A percentile compares a stretch with the other conserved stretches of the same genome.
Conservation (phyloP, 169 alveolate genomes). For the Plasmodium cynomolgi region DNA sequence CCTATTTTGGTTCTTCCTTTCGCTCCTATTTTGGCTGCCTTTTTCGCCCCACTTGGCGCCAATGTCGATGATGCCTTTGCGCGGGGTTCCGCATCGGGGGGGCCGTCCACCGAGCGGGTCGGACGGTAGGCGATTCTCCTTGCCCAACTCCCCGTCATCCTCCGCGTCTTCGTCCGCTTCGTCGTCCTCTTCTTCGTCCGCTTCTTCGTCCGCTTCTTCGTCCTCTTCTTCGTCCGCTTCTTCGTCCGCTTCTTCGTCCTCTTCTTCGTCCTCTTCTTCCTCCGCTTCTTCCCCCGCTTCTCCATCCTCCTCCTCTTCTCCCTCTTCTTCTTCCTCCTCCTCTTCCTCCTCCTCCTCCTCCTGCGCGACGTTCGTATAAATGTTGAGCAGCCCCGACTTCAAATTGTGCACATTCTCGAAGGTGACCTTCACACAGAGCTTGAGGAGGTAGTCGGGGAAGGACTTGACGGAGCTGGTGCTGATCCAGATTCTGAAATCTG, state of each 20-base stretch:
- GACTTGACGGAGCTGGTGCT: constrained; percentile 52
- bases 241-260: not conserved
- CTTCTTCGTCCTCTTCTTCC: not conserved
- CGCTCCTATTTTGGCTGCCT: not conserved
- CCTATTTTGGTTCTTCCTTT: not conserved
- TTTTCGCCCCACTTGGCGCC: not conserved
- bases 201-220: not conserved
- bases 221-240: not conserved
- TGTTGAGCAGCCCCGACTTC: constrained; percentile 37
- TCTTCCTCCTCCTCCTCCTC: constrained; percentile 11
- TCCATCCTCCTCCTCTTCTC: not conserved
- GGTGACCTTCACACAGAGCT: constrained; percentile 64
- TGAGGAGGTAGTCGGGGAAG: constrained; percentile 62
- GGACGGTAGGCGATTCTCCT: not conserved
- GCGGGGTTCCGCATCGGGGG: not conserved
- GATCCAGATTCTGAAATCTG: constrained; percentile 75
- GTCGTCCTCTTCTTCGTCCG: not conserved
- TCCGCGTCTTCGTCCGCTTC: not conserved
- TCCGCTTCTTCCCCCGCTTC: not conserved
- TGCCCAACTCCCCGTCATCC: not conserved
- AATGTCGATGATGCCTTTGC: not conserved
- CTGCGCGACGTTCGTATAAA: constrained; percentile 24
- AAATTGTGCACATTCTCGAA: constrained; percentile 63
- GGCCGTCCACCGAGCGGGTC: not conserved
- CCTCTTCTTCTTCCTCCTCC: not conserved